Conservation (phyloP, 352 stramenopile genomes). For the Elongisporangium undulatum region DNA sequence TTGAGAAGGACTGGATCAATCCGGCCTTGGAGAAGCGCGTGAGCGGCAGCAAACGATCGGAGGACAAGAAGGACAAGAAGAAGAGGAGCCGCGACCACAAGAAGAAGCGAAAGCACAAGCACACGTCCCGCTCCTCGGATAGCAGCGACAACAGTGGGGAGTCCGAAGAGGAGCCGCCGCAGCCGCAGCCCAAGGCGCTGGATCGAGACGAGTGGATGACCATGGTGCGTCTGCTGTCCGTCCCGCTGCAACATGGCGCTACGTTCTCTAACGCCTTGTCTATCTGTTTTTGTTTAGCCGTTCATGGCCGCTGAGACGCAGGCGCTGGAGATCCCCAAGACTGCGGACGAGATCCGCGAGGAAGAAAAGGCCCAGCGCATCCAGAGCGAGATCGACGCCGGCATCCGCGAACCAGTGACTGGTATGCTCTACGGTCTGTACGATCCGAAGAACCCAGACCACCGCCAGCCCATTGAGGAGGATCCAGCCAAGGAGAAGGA, state of each 20-base stretch:
- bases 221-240: slow-evolving; percentile 28
- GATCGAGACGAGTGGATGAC: slow-evolving; percentile 77
- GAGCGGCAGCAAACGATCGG: background rate
- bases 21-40: background rate
- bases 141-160: slow-evolving; percentile 8
- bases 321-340: slow-evolving; percentile 29
- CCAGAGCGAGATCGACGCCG: slow-evolving; percentile 72
- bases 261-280: background rate
- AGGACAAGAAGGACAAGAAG: slow-evolving; percentile 28
- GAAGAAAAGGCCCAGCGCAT: slow-evolving; percentile 53
- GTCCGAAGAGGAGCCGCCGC: slow-evolving; percentile 14
- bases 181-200: slow-evolving; percentile 12
- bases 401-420: slow-evolving; percentile 69
- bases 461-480: slow-evolving; percentile 14
- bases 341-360: slow-evolving; percentile 23
- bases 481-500: slow-evolving; percentile 3
- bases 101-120: slow-evolving; percentile 23
- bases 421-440: slow-evolving; percentile 78
- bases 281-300: slow-evolving; percentile 14
- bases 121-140: slow-evolving; percentile 12
- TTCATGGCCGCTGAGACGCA: slow-evolving; percentile 32
- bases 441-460: slow-evolving; percentile 72
- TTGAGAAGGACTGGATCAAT: background rate
- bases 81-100: slow-evolving; percentile 33
- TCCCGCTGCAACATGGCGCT: no score